Evolutionary conservation across 1,284 basidiomycete genomes (phyloP), one percentile per base, ranked within the genome.

Genomic region (Pyrrhoderma noxium): DNA sequence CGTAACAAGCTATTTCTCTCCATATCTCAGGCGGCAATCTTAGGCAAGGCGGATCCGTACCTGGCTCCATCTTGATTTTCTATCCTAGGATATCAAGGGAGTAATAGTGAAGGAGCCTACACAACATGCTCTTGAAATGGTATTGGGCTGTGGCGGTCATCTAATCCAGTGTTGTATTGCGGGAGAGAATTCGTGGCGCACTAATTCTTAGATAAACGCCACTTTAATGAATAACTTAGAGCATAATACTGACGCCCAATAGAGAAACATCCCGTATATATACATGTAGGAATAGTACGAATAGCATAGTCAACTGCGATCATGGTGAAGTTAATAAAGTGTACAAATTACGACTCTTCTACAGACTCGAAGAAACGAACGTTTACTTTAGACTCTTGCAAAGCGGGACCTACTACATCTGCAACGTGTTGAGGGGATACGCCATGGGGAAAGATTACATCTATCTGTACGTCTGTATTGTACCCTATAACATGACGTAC

Each of bases 401-500:
- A 43, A 31, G 47, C 36, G 2, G 51, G 45, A 27, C 39, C n/a
- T 9, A 41, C 38, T 1, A 22, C 37, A 8, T 19, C 16, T 23
- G 22, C n/a, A 8, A 47, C 35, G 22, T 40, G 31, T 4, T 42
- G 25, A 19, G 47, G 37, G 13, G 23, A 36, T n/a, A 37, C 38
- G 9, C 45, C 45, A 19, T 22, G 27, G 27, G 51, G 51, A 11
- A 52, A 44, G 19, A 52, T 22, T 18, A 47, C 38, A 9, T 44
- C 47, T n/a, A 44, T 35, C 19, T 37, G 51, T 4, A 52, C 50
- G 35, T 16, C 35, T 37, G 9, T 22, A 16, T 22, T 8, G n/a
- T 40, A 40, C 8, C 38, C 19, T 8, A 45, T 39, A 21, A 52
- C 3, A 35, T 52, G 51, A 11, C 45, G 18, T 7, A 45, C 45